Base-by-base conservation (phyloP, 1,284 basidiomycete genomes). In the Ceratobasidium sp. region DNA sequence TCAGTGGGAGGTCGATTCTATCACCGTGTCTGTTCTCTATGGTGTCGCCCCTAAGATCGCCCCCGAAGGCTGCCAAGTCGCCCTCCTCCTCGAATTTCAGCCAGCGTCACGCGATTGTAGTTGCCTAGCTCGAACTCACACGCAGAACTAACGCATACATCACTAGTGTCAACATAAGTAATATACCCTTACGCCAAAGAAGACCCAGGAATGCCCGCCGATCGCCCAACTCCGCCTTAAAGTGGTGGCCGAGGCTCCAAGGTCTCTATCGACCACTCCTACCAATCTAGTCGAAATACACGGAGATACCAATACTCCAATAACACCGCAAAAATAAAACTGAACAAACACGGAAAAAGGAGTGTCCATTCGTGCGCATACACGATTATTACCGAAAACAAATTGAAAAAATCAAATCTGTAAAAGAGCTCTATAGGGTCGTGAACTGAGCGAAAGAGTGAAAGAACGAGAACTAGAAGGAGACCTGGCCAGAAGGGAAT, bases 21-120 rank as follows among this genome's bases (percentile, higher is more conserved):
- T n/a, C n/a, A n/a, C n/a, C n/a, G n/a, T n/a, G n/a, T n/a, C n/a
- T n/a, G n/a, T n/a, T n/a, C n/a, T n/a, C n/a, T n/a, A n/a, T n/a
- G 53, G 75, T n/a, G 36, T 67, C 73, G 4, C 29, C 54, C 33
- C 74, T 77, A 53, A 75, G 69, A 14, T 53, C 54, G 22, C 50
- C 56, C 45, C 51, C 54, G 36, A 62, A 27, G 24, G 74, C 76
- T 24, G 75, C 63, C 65, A 71, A 65, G 53, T 75, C 57, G 44
- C 57, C 71, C 22, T 65, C n/a, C 14, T 74, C 77, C 53, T 76
- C 41, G 9, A 65, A 48, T 54, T 27, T 11, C 22, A 27, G 33
- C 24, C 5, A 29, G 56, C 36, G 36, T 47, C 36, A 31, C 22
- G 14, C 6, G 27, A 15, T 33, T n/a, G 45, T 31, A 69, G 24